These are phyloP conservation scores for Alternaria tenuissima DNA, from an alignment of 2,329 filamentous ascomycete genomes.

Conservation along the genomic window DNA sequence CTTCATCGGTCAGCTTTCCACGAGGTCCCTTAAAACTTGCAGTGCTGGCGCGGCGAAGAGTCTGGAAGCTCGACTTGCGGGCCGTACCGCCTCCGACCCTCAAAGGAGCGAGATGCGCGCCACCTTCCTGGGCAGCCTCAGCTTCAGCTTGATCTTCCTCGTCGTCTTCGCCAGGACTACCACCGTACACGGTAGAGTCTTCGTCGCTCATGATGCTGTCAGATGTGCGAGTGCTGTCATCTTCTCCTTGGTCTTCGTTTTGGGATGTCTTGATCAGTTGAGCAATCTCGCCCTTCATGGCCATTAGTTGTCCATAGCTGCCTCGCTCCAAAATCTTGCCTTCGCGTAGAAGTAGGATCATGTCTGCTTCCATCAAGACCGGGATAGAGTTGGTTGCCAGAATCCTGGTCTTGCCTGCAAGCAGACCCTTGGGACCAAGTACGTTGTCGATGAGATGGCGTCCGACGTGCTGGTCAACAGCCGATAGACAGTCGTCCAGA, in stretches of 20 bases:
- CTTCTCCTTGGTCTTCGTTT: slow-evolving; percentile 58
- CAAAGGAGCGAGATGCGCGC: slow-evolving; percentile 76
- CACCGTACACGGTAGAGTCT: slow-evolving; percentile 65
- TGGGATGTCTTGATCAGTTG: slow-evolving; percentile 82
- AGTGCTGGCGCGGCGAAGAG: slow-evolving; percentile 87
- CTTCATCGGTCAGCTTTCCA: slow-evolving; percentile 85
- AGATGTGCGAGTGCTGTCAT: slow-evolving; percentile 56
- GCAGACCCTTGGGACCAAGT: slow-evolving; percentile 81
- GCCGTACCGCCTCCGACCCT: slow-evolving; percentile 65
- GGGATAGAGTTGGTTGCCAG: slow-evolving; percentile 95
- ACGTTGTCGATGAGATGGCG: slow-evolving; percentile 95
- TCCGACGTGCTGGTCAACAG: slow-evolving; percentile 98
- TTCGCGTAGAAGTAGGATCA: slow-evolving; percentile 83
- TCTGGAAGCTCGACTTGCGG: slow-evolving; percentile 74
- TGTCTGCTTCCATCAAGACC: slow-evolving; percentile 87
- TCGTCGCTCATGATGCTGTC: slow-evolving; percentile 72
- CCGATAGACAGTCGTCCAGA: slow-evolving; percentile 91
- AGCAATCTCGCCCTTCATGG: slow-evolving; percentile 90
- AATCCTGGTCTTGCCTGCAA: slow-evolving; percentile 86
- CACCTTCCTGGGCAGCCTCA: slow-evolving; percentile 72
- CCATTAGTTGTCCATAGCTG: slow-evolving; percentile 88
- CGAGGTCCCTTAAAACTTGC: slow-evolving; percentile 88
- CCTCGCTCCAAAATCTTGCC: slow-evolving; percentile 86
- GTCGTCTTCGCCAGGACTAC: slow-evolving; percentile 59
- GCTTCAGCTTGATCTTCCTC: slow-evolving; percentile 62